Conservation (phyloP, 1,284 basidiomycete genomes). For the Trametes hirsuta region DNA sequence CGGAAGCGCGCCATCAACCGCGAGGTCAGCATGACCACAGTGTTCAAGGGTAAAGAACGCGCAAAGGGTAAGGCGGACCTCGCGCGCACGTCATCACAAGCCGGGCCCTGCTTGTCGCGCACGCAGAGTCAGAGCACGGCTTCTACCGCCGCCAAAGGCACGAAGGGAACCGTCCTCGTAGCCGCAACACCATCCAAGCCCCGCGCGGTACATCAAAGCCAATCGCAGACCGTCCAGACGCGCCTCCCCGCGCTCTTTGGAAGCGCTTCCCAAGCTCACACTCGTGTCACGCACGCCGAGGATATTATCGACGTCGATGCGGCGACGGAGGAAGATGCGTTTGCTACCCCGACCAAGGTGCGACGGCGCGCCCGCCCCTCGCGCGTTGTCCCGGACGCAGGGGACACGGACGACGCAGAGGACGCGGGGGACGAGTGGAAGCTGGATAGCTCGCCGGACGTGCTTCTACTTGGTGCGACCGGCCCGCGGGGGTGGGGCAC, state of each 20-base stretch:
- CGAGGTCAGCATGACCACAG: slow-evolving; percentile 75
- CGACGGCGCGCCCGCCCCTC: neutral
- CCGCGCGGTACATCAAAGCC: slow-evolving; percentile 1
- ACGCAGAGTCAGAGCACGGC: slow-evolving; percentile 14
- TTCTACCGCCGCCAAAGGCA: slow-evolving; percentile 10
- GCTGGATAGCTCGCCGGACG: slow-evolving; percentile 43
- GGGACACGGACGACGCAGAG: slow-evolving; percentile 4
- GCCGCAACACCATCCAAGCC: slow-evolving; percentile 61
- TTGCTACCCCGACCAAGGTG: slow-evolving; percentile 17
- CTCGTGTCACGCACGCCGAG: slow-evolving; percentile 1
- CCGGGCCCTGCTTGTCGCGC: slow-evolving; percentile 19
- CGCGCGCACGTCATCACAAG: slow-evolving; percentile 23
- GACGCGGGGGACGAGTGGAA: slow-evolving; percentile 41
- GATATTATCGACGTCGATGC: slow-evolving; percentile 14
- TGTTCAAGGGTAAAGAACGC: slow-evolving; percentile 50
- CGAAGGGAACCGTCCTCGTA: slow-evolving; percentile 53
- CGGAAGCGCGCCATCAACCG: slow-evolving; percentile 54
- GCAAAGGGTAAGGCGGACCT: slow-evolving; percentile 37
- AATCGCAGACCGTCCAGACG: slow-evolving; percentile 8
- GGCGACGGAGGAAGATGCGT: slow-evolving; percentile 12
- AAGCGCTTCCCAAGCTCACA: neutral
- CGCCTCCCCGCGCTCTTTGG: slow-evolving; percentile 1
- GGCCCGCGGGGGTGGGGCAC: slow-evolving; percentile 18
- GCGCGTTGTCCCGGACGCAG: neutral
- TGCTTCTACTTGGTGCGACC: slow-evolving; percentile 35